Evolutionary conservation across 768 basidiomycete species (phyloP), one percentile per base, ranked within the genome.

Genomic region (Tricholoma sp.): DNA sequence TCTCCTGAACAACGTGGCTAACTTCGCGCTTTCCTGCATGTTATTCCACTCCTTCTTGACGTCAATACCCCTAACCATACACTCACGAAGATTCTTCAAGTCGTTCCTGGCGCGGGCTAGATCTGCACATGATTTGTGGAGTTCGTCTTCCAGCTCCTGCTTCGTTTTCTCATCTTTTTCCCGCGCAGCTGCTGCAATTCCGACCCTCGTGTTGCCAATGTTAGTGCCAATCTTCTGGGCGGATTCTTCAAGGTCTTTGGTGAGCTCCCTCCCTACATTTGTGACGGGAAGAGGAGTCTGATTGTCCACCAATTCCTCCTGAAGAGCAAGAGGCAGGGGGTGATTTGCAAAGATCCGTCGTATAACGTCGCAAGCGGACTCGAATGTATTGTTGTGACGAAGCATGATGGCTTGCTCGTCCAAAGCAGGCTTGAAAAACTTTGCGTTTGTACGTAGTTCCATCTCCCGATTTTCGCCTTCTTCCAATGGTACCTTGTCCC

Each of bases 321-420:
- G 76, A 47, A 77, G 70, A 31, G 60, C 66, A 6, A 73, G 58
- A 10, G 71, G 63, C 7, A 61, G 64, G 5, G 75, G 72, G 36
- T 66, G 62, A n/a, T 50, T 65, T 17, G 66, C 65, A 48, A 66
- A 57, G 59, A 76, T 59, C 52, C 65, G 64, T 18, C 68, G 66
- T 5, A 76, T 54, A 52, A 72, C 57, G 33, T 64, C 33, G 0
- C 63, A 64, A 1, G 75, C 64, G 15, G 67, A 70, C 1, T 61
- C 36, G 31, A 64, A 59, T 4, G 68, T 70, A 47, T 68, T 68
- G 45, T 58, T 54, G 52, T 73, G 71, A 18, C 76, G 73, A 18
- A 71, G 62, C 29, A 77, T 57, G 5, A 53, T 56, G 2, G 74
- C 24, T 24, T 24, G 1, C 24, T 24, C 24, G 24, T 24, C 24